These are phyloP conservation scores for Crithidia thermophila DNA, from an alignment of 208 protist species.

Conservation along the genomic window DNA sequence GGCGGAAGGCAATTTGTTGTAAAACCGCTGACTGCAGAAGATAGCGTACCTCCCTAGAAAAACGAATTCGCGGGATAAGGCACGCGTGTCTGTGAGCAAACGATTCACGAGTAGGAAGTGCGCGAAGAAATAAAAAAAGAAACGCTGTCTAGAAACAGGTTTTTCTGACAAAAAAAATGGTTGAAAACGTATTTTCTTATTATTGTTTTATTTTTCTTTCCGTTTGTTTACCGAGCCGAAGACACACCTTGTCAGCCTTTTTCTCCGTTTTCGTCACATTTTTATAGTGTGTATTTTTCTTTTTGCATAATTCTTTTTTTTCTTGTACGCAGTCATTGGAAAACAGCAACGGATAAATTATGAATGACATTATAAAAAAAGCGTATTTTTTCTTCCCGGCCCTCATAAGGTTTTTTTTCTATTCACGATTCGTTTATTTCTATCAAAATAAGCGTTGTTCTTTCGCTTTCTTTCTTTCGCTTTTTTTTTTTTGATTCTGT, in stretches of 20 bases:
- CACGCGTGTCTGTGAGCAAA: background rate
- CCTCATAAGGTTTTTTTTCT: conserved; percentile 7
- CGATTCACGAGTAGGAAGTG: background rate
- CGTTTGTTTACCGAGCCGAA: too few species aligned
- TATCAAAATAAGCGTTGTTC: background rate
- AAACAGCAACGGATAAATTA: too few species aligned
- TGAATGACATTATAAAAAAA: too few species aligned
- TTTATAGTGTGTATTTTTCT: too few species aligned
- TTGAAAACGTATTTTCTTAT: background rate
- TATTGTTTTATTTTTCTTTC: background rate
- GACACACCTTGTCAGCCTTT: too few species aligned
- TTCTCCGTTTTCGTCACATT: too few species aligned
- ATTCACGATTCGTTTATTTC: background rate
- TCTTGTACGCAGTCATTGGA: too few species aligned
- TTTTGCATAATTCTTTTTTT: too few species aligned
- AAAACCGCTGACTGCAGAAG: background rate
- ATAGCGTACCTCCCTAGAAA: background rate
- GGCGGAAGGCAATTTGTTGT: conserved; percentile 3
- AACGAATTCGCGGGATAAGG: background rate
- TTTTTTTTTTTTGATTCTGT: background rate
- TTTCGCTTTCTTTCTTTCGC: background rate
- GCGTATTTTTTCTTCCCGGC: background rate
- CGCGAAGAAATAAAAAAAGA: background rate
- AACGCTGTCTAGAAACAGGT: background rate
- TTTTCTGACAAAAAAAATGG: background rate